A percentile compares a stretch with the other conserved stretches of the same genome.
Conservation (phyloP, 768 basidiomycete species). For the Hirschioporus abietinus region DNA sequence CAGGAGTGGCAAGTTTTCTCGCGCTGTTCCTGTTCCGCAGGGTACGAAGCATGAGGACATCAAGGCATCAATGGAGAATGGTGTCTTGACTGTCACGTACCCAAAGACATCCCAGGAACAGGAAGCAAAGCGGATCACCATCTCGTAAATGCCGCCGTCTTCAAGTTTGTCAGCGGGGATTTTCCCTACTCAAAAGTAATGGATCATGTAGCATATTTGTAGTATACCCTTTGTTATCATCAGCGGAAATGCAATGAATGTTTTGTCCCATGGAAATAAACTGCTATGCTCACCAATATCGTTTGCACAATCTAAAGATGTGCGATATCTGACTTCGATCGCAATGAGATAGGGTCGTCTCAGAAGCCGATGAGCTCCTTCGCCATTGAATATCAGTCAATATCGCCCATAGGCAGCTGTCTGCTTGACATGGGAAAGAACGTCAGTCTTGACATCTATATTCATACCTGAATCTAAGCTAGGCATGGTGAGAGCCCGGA, state of each 20-base stretch:
- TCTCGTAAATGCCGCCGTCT: conserved; percentile 8
- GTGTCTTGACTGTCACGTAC: conserved; percentile 42
- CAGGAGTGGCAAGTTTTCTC: conserved; percentile 25
- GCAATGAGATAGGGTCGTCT: too few relatives aligned
- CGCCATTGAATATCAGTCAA: too few relatives aligned
- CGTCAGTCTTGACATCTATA: neutral
- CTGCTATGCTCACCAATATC: too few relatives aligned
- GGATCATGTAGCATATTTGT: too few relatives aligned
- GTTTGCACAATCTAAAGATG: too few relatives aligned
- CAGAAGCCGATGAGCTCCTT: too few relatives aligned
- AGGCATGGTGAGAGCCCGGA: neutral
- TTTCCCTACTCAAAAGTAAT: too few relatives aligned
- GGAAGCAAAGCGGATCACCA: conserved; percentile 40
- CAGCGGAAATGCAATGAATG: too few relatives aligned
- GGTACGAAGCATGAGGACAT: conserved; percentile 28
- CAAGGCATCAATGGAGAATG: conserved; percentile 42
- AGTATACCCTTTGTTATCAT: too few relatives aligned
- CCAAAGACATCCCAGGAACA: conserved; percentile 38
- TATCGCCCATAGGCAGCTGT: neutral
- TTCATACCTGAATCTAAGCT: neutral
- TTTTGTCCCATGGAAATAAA: too few relatives aligned
- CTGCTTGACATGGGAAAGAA: neutral
- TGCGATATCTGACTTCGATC: too few relatives aligned
- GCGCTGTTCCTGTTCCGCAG: neutral
- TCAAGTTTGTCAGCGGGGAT: too few relatives aligned